Base-by-base conservation (phyloP, 805 yeast genomes). In the Kluyveromyces aestuarii region DNA sequence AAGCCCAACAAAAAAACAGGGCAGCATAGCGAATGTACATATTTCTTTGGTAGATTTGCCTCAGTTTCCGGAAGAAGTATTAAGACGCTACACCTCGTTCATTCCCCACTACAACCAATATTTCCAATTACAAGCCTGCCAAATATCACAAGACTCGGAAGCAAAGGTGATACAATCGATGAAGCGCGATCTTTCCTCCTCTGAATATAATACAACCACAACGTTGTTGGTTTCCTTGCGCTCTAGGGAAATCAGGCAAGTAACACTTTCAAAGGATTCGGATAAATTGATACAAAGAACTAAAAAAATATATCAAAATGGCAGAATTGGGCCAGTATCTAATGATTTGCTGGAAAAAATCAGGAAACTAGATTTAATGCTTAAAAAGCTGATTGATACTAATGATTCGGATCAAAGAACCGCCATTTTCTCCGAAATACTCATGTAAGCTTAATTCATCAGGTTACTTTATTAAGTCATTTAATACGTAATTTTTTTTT, bases 81-180 rank as follows among this genome's bases (percentile, higher is more conserved):
- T 63, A 27, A 66, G 66, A 18, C 48, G 52, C 17, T 63, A 56
- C 47, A 61, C 67, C 5, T 51, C 60, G 9, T 63, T 55, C 40
- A 37, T 61, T 35, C 58, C 60, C 13, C 61, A 48, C 47, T 66
- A 50, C 58, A 71, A 47, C 53, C 59, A 48, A 17, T 68, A 67
- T 54, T 71, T 68, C 46, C 67, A 68, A 49, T 50, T 70, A 13
- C 85, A 80, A 59, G 78, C 81, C 9, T 76, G 81, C 55, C 82
- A 81, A 1, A 62, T 72, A 14, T 66, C 70, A 18, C 70, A 74
- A 13, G 77, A 77, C 48, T 61, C 79, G 8, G 83, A 79, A 51
- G 61, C 70, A 8, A 76, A 72, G 46, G 71, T 80, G 10, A 59
- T 72, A 13, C 61, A 61, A 35, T 65, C 80, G 13, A 80, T 80